Evolutionary conservation across 805 yeast genomes (phyloP), one percentile per base, ranked within the genome.

Genomic region (Ogataea pilisensis): DNA sequence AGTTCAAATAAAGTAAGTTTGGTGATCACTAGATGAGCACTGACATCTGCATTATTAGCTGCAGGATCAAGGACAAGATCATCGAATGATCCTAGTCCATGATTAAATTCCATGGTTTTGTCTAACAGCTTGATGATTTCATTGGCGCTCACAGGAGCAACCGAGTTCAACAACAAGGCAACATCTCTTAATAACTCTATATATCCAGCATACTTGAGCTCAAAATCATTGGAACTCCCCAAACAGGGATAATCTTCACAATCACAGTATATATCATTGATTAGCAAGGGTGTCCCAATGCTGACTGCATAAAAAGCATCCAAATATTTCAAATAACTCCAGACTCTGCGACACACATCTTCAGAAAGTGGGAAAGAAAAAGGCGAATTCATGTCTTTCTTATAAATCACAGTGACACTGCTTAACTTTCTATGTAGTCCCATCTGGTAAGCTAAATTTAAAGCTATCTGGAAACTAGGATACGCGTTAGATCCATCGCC

Each of bases 351-450:
- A 44, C 49, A 45, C n/a, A 33, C 19, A 3, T 18, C 34, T 5
- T 21, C 28, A 14, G 42, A 19, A 18, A 38, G 35, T 12, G 42
- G 40, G 14, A 43, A 39, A 8, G 38, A n/a, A 5, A 34, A 5
- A 17, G 21, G 18, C n/a, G n/a, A n/a, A 12, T 37, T 8, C 2
- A 29, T 6, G 8, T 27, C 44, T 20, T 42, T 43, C 11, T 35
- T 30, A 5, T 26, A 16, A 4, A 43, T 17, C 5, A 31, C 35
- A 7, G 21, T 36, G 14, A 46, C 42, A 13, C 40, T 42, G 5
- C 22, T 30, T 16, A 47, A 41, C 2, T 49, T 43, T 21, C 55
- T 35, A 39, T 57, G 59, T 22, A 54, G 8, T 2, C 60, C 60
- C 35, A 57, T 17, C 16, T 48, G 51, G 21, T 31, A 42, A 11